A percentile compares a stretch with the other conserved stretches of the same genome.
These are phyloP conservation scores for Alternaria gansuensis DNA, from an alignment of 2,329 filamentous ascomycete species.

Conservation along the genomic window DNA sequence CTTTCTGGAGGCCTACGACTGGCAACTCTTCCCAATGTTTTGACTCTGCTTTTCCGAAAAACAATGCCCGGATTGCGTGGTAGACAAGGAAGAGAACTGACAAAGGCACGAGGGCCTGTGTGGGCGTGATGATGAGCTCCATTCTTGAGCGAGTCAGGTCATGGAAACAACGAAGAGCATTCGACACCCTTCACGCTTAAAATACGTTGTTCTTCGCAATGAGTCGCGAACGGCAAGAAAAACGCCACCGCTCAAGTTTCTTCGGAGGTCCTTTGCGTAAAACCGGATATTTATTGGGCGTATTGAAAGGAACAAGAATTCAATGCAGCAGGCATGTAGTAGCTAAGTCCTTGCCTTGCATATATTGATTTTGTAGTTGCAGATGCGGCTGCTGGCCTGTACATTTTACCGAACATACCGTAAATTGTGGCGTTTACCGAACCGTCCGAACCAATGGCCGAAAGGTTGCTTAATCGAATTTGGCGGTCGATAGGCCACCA, in stretches of 20 bases:
- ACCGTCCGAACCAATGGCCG: conserved; percentile 1
- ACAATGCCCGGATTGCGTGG: conserved; percentile 21
- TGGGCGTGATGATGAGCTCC: conserved; percentile 28
- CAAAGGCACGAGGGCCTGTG: conserved; percentile 24
- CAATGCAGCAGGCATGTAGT: conserved; percentile 10
- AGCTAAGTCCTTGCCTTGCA: conserved; percentile 1
- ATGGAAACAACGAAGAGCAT: conserved; percentile 2
- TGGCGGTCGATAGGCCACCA: conserved; percentile 1
- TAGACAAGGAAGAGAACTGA: conserved; percentile 24
- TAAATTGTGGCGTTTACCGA: conserved; percentile 6
- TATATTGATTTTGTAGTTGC: conserved; percentile 1
- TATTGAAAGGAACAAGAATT: conserved; percentile 3
- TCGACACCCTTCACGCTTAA: conserved; percentile 6
- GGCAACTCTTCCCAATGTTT: conserved; percentile 26
- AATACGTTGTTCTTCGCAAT: background rate
- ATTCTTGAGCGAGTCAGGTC: conserved; percentile 3
- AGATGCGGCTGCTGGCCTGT: conserved; percentile 1
- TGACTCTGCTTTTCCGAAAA: conserved; percentile 19
- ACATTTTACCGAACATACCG: background rate
- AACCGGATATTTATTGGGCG: conserved; percentile 6
- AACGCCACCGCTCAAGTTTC: background rate
- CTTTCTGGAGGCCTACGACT: conserved; percentile 19
- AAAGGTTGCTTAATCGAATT: background rate
- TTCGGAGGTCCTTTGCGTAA: background rate
- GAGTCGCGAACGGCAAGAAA: background rate